These are phyloP conservation scores for Candida nonsorbophila DNA, from an alignment of 805 yeast genomes.

Conservation along the genomic window DNA sequence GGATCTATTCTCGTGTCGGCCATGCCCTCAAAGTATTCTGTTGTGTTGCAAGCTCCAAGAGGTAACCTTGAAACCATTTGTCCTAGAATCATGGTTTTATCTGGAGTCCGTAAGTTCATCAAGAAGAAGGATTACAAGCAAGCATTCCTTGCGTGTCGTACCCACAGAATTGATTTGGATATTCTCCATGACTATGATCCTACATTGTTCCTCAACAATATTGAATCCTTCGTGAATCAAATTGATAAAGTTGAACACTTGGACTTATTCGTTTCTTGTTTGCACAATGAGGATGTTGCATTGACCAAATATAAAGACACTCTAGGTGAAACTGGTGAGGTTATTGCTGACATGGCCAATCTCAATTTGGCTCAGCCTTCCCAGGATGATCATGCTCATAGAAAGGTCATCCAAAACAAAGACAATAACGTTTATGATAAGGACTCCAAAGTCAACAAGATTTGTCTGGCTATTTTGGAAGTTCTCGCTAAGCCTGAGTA, in stretches of 20 bases:
- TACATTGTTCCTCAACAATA: conserved; percentile 53
- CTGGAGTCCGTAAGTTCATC: conserved; percentile 73
- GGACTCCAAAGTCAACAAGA: conserved; percentile 61
- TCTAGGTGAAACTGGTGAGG: conserved; percentile 14
- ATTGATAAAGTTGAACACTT: conserved; percentile 69
- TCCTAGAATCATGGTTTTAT: conserved; percentile 87
- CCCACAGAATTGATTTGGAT: conserved; percentile 89
- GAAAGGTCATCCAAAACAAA: conserved; percentile 36
- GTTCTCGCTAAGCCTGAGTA: conserved; percentile 51
- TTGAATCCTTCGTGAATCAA: conserved; percentile 65
- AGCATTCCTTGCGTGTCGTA: conserved; percentile 84
- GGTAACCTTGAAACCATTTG: conserved; percentile 93
- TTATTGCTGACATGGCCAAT: conserved; percentile 5
- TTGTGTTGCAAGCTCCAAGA: conserved; percentile 88
- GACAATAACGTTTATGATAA: conserved; percentile 30
- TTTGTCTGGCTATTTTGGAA: conserved; percentile 66
- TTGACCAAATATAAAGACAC: conserved; percentile 81
- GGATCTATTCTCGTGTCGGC: conserved; percentile 82
- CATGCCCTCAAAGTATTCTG: conserved; percentile 77
- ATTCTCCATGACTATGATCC: conserved; percentile 86
- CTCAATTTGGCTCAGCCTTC: conserved; percentile 16
- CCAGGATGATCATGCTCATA: conserved; percentile 5
- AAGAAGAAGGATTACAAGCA: conserved; percentile 48
- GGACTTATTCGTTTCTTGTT: conserved; percentile 81
- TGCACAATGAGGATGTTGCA: conserved; percentile 82